Conservation (phyloP, 331 rosid genomes). For the Arachis monticola region DNA sequence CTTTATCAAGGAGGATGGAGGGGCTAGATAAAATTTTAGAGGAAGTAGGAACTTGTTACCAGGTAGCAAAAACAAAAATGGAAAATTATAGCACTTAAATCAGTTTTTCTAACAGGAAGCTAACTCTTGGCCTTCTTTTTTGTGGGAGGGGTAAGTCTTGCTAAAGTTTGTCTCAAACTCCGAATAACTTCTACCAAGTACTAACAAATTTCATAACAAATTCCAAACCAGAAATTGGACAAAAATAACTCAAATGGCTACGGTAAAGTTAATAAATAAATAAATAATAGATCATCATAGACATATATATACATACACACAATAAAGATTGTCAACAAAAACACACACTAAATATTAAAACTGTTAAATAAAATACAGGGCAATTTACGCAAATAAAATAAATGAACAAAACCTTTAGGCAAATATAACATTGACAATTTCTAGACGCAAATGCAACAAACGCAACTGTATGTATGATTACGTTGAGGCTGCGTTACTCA, state of each 20-base stretch:
- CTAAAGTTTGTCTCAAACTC: background rate
- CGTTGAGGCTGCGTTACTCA: no score
- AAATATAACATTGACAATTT: no score
- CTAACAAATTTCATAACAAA: background rate
- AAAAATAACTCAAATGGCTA: background rate
- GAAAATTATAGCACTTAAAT: background rate
- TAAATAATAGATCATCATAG: no score
- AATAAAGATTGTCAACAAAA: no score
- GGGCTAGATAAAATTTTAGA: no score
- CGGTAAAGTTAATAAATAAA: background rate
- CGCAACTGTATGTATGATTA: no score
- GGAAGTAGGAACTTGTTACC: background rate
- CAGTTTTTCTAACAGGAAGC: background rate
- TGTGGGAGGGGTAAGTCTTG: background rate
- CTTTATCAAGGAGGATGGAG: no score
- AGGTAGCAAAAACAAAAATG: background rate
- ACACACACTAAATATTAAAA: background rate
- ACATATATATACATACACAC: no score
- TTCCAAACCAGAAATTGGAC: background rate
- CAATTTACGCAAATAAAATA: no score
- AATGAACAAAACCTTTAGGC: no score
- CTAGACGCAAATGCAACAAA: no score
- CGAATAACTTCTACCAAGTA: background rate
- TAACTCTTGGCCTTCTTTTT: background rate
- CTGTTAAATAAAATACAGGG: no score